Base-by-base conservation (phyloP, 768 basidiomycete species). In the Galerina marginata region DNA sequence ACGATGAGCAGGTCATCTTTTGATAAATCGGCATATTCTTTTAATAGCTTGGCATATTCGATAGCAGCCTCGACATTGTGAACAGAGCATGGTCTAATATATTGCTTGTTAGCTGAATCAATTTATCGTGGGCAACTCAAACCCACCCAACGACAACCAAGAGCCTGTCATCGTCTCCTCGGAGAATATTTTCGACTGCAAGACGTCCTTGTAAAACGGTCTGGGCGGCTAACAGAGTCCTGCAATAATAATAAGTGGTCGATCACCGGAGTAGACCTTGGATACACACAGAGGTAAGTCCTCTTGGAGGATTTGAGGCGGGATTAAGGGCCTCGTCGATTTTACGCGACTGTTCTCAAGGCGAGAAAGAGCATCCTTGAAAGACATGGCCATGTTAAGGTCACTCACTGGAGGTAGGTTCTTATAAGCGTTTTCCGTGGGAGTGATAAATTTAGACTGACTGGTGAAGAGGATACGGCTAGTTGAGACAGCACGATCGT, bases 261-360 rank as follows among this genome's bases (percentile, higher is more conserved):
- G 16, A 51, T 15, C 57, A 40, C 40, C 46, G 38, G 26, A 15
- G 25, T n/a, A 40, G 38, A 45, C 37, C 43, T 38, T 14, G 39
- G 40, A 15, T 25, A 59, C 86, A 53, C 76, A 92, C 91, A 94
- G 76, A 44, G 93, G 93, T n/a, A 92, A 83, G 74, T 98, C 95
- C 74, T 98, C 95, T 65, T 92, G 91, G 1, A 98, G 83, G 61
- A 98, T 96, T 71, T 96, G 95, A 20, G 95, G 95, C 52, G 95
- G 95, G 58, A 98, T 95, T 57, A 98, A 77, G 29, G 95, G 95
- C 43, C 95, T 82, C 15, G 90, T 95, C 14, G 85, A 89, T 72
- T 86, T 94, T 55, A 98, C 95, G 46, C 95, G 82, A 61, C 87
- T 82, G 69, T 98, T 96, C 70, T 95, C 93, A 40, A 97, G 87